Percentiles rank a stretch among this genome's conserved stretches.
Evolutionary conservation across 202 grass and related monocot species (phyloP).

Genomic region (Digitaria exilis): DNA sequence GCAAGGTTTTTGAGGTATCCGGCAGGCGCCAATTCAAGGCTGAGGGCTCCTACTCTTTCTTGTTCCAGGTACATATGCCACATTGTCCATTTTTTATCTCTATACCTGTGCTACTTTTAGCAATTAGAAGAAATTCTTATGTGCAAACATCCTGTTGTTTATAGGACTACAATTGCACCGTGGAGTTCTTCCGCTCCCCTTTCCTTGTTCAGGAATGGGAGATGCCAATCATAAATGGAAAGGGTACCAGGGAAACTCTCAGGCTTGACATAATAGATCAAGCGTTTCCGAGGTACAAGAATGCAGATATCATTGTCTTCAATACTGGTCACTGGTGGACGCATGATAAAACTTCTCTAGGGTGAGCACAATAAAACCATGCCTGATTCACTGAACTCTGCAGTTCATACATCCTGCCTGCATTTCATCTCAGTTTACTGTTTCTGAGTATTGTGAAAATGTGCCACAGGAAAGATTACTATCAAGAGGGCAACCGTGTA

Average conservation of each 20-base stretch:
- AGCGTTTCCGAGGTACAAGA: constrained; percentile 67
- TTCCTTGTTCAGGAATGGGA: constrained; percentile 94
- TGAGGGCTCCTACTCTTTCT: constrained; percentile 66
- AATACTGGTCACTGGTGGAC: constrained; percentile 99
- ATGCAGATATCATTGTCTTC: constrained; percentile 88
- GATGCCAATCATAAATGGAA: constrained; percentile 42
- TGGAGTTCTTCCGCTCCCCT: constrained; percentile 92
- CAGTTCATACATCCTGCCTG: constrained; percentile 18
- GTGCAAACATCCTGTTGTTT: constrained; percentile 16
- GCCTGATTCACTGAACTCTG: constrained; percentile 20
- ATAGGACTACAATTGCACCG: constrained; percentile 85
- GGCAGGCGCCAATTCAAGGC: constrained; percentile 70
- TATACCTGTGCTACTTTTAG: constrained; percentile 19
- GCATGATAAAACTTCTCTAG: constrained; percentile 86
- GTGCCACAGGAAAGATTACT: constrained; percentile 76
- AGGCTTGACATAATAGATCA: constrained; percentile 72
- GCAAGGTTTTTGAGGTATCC: constrained; percentile 69
- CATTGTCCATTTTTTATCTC: background rate
- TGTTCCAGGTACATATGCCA: constrained; percentile 58
- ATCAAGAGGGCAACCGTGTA: constrained; percentile 79
- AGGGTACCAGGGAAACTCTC: constrained; percentile 67
- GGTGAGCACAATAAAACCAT: constrained; percentile 50
- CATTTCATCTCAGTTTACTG: constrained; percentile 32
- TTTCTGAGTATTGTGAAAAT: constrained; percentile 27
- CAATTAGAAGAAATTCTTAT: constrained; percentile 26